Percentiles rank a stretch among this genome's conserved stretches.
Evolutionary conservation across 495 filamentous ascomycete species (phyloP).

Genomic region (Pseudoneurospora amorphoporcata): DNA sequence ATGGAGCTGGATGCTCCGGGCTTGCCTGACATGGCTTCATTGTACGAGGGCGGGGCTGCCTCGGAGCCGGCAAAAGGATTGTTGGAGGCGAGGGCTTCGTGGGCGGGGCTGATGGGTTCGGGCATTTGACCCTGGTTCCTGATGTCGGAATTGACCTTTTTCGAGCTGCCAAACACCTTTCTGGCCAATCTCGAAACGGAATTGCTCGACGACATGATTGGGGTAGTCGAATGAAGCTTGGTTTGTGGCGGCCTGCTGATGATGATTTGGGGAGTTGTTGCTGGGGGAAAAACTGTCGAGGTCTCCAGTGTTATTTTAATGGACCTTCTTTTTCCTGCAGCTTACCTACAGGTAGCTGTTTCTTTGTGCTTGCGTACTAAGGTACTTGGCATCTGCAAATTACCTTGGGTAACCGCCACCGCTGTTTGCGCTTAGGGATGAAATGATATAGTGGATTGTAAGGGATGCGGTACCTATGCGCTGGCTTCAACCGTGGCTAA

Average conservation of each 20-base stretch:
- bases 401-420: not conserved
- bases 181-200: not conserved
- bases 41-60: constrained; percentile 11
- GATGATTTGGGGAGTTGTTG: not conserved
- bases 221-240: not conserved
- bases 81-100: not conserved
- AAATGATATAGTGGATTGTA: not conserved
- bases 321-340: not conserved
- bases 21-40: constrained; percentile 4
- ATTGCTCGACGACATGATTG: not conserved
- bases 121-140: not conserved
- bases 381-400: not conserved
- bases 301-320: not conserved
- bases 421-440: not conserved
- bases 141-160: not conserved
- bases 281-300: not conserved
- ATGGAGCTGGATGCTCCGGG: not conserved
- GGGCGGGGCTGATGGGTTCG: not conserved
- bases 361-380: not conserved
- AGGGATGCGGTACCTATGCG: not conserved
- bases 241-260: not conserved
- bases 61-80: constrained; percentile 1
- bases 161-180: not conserved
- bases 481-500: not conserved
- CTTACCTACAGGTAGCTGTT: not conserved